Base-by-base conservation (phyloP, 352 stramenopile species). In the Phytophthora quininea region DNA sequence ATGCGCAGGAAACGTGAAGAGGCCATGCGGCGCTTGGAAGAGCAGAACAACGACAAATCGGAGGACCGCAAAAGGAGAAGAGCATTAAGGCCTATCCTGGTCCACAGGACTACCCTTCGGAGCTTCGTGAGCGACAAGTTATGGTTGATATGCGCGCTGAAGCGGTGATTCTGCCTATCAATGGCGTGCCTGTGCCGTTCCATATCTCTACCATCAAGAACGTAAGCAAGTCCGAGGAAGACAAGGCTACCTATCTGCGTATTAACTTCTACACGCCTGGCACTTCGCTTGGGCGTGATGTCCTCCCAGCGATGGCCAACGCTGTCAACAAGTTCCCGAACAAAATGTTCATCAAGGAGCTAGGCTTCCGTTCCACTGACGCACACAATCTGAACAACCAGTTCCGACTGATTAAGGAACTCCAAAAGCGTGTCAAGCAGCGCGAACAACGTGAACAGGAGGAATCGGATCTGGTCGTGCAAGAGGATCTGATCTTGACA, bases 131-230 rank as follows among this genome's bases (percentile, higher is more conserved):
- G 54, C 98, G 98, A 54, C 97, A 99, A 68, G 95, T 99, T 9
- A 99, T 98, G 82, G 98, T 99, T 3, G 98, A 99, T 67, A 99
- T 99, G 96, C 95, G 97, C 7, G 95, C 94, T 5, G 96, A 99
- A 73, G 96, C 92, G 46, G 92, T 99, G 15, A 98, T 99, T 56
- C 79, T 99, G 5, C 98, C 98, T 15, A 98, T 99, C 72, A 98
- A 98, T 73, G 98, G 98, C 32, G 95, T 98, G 43, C 97, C 97
- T 3, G 96, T 99, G 37, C 98, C 98, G 4, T 99, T 99, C 79
- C 98, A 99, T 76, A 99, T 99, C 53, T 98, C 95, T 57, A 99
- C 98, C 46, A 99, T 99, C 77, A 99, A 99, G 84, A 99, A 99
- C 73, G 97, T 99, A 40, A 98, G 98, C 56, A 96, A 99, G 70